Percentiles rank a stretch among this genome's conserved stretches.
phyloP scores from a whole-genome alignment of 768 basidiomycete genomes.

The Serendipita vermifera region DNA sequence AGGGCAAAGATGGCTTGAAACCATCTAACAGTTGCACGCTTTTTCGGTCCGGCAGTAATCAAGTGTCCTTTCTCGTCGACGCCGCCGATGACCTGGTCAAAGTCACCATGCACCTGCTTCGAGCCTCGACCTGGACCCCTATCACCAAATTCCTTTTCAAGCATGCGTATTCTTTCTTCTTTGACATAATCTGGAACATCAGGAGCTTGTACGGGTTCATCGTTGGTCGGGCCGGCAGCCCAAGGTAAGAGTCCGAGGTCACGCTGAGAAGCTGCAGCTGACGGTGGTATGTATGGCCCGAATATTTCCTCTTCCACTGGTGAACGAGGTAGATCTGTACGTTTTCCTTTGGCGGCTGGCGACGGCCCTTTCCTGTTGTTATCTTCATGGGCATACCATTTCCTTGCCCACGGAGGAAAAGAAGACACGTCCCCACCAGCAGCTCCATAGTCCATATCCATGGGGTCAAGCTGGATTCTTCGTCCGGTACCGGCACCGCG shows the following conservation, averaged over 20 bases:
- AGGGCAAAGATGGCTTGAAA: slow-evolving; percentile 39
- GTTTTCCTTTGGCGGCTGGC: not conserved
- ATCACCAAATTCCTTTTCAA: slow-evolving; percentile 51
- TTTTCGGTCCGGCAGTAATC: slow-evolving; percentile 50
- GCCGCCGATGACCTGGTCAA: slow-evolving; percentile 42
- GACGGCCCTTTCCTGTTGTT: slow-evolving; percentile 14
- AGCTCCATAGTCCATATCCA: slow-evolving; percentile 1
- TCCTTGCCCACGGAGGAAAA: slow-evolving; percentile 51
- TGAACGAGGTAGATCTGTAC: slow-evolving; percentile 3
- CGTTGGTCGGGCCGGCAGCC: slow-evolving; percentile 4
- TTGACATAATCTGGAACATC: slow-evolving; percentile 31
- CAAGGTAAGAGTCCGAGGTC: slow-evolving; percentile 12
- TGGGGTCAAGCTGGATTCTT: not conserved
- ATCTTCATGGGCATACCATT: slow-evolving; percentile 40
- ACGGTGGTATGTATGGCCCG: not conserved
- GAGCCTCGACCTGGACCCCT: slow-evolving; percentile 21
- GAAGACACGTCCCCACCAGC: slow-evolving; percentile 2
- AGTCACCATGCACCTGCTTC: slow-evolving; percentile 32
- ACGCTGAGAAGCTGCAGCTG: slow-evolving; percentile 6
- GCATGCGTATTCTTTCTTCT: slow-evolving; percentile 57
- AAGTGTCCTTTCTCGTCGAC: slow-evolving; percentile 44
- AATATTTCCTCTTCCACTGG: not conserved
- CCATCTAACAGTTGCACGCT: slow-evolving; percentile 37
- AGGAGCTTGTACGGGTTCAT: not conserved
- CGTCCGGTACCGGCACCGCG: not conserved